phyloP scores from a whole-genome alignment of 2,329 filamentous ascomycete species.

The Pezicula neosporulosa region DNA sequence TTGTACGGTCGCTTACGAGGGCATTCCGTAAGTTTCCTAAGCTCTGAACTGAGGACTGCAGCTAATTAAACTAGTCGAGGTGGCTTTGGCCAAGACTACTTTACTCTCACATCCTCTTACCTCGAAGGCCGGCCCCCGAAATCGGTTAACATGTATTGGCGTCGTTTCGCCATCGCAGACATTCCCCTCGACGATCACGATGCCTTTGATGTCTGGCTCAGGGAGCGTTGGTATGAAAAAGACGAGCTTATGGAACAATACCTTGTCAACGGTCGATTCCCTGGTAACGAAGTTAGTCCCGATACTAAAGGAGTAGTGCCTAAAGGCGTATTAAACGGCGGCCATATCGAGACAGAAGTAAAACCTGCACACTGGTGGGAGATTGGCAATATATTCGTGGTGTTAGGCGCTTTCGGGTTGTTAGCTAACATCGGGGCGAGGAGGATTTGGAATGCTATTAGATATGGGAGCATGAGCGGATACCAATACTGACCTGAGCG shows the following conservation, averaged over 20 bases:
- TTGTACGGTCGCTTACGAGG: conserved; percentile 94
- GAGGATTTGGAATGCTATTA: conserved; percentile 16
- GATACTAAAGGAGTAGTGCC: conserved; percentile 11
- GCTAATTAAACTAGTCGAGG: conserved; percentile 44
- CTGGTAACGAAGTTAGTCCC: conserved; percentile 30
- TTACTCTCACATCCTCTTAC: conserved; percentile 82
- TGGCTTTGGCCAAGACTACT: conserved; percentile 86
- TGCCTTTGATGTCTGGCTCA: conserved; percentile 80
- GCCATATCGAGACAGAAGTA: conserved; percentile 29
- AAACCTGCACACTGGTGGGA: conserved; percentile 27
- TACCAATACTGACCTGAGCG: not conserved
- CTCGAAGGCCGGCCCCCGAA: conserved; percentile 86
- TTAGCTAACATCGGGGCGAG: conserved; percentile 20
- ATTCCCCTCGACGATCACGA: conserved; percentile 76
- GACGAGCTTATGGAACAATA: conserved; percentile 86
- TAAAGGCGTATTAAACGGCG: conserved; percentile 11
- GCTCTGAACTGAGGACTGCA: not conserved
- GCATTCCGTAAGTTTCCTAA: conserved; percentile 68
- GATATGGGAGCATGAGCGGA: conserved; percentile 10
- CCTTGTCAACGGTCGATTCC: conserved; percentile 73
- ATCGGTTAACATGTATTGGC: conserved; percentile 96
- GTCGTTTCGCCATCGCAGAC: conserved; percentile 73
- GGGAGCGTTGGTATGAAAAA: conserved; percentile 87
- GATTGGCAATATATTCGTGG: conserved; percentile 26
- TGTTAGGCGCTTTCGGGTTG: conserved; percentile 23